These are phyloP conservation scores for Trichosporon sp. DNA, from an alignment of 1,284 basidiomycete species.

Conservation along the genomic window DNA sequence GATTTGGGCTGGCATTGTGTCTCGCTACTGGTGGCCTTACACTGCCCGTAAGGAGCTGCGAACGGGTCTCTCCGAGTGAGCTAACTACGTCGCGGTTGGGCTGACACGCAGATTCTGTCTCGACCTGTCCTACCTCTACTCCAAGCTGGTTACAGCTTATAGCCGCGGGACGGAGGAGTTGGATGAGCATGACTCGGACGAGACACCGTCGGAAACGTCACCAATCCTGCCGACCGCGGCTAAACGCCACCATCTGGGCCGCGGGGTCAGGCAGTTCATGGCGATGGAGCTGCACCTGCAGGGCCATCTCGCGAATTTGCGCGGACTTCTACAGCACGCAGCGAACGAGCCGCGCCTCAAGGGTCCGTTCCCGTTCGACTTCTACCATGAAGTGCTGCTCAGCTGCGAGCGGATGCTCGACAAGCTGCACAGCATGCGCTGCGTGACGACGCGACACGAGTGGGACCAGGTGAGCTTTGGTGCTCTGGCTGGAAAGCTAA, in stretches of 20 bases:
- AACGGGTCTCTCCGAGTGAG: conserved; percentile 80
- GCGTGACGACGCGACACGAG: conserved; percentile 88
- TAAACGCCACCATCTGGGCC: conserved; percentile 40
- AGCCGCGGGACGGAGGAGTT: conserved; percentile 36
- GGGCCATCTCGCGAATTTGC: conserved; percentile 80
- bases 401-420: conserved; percentile 87
- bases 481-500: conserved; percentile 12
- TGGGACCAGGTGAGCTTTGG: conserved; percentile 64
- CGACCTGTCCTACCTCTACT: conserved; percentile 57
- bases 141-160: conserved; percentile 52
- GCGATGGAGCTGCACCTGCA: conserved; percentile 79
- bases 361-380: conserved; percentile 79
- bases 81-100: conserved; percentile 25
- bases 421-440: conserved; percentile 85
- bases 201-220: not conserved
- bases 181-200: not conserved
- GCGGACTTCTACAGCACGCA: conserved; percentile 79
- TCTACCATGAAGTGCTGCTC: conserved; percentile 82
- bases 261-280: conserved; percentile 25
- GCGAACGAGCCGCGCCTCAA: conserved; percentile 92
- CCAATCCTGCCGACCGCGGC: conserved; percentile 4
- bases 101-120: conserved; percentile 51
- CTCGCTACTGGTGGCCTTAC: conserved; percentile 90
- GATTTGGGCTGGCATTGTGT: conserved; percentile 83
- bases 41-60: conserved; percentile 87